Conservation (phyloP, 2,329 filamentous ascomycete genomes). For the Colletotrichum sp. region DNA sequence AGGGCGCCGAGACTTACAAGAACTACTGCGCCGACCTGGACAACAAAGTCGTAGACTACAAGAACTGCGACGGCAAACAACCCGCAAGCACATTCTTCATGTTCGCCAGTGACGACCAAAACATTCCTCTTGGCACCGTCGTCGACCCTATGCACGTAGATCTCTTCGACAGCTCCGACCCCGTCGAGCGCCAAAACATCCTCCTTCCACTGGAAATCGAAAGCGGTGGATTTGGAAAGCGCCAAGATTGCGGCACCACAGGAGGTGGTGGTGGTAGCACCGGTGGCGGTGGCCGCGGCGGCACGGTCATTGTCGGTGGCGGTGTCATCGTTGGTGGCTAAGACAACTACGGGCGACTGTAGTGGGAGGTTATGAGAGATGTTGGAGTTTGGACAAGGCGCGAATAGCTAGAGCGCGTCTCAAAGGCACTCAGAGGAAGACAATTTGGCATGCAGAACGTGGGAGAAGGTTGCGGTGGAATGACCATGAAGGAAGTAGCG, state of each 20-base stretch:
- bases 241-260: neutral
- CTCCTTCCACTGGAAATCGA: neutral
- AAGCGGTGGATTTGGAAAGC: neutral
- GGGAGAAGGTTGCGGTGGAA: neutral
- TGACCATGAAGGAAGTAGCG: neutral
- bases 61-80: neutral
- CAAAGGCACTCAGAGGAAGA: neutral
- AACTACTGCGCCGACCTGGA: neutral
- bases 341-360: neutral
- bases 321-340: neutral
- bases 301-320: neutral
- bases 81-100: neutral
- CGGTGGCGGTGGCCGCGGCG: too few species aligned
- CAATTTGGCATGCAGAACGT: neutral
- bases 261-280: neutral
- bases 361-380: neutral
- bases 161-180: neutral
- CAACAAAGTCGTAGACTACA: neutral
- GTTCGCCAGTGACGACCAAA: neutral
- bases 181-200: neutral
- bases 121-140: neutral
- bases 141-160: neutral
- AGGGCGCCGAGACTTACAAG: neutral
- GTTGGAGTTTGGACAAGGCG: neutral
- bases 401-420: neutral